Base-by-base conservation (phyloP, 2,329 filamentous ascomycete species). In the Aspergillus flavus region DNA sequence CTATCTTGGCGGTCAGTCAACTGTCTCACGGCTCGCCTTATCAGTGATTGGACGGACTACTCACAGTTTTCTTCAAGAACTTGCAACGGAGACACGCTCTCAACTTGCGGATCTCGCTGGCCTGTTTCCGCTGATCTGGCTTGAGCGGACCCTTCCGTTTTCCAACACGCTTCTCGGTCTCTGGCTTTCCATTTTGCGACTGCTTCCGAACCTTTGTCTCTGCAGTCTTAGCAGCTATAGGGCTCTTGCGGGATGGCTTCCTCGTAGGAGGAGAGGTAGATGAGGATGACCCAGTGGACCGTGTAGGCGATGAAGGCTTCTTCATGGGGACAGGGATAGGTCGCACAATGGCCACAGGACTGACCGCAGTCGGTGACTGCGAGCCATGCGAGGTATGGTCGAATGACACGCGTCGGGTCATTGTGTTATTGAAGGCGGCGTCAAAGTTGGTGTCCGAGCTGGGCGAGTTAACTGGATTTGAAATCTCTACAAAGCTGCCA, bases 81-180 rank as follows among this genome's bases (percentile, higher is more conserved):
- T 97, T 97, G 87, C 94, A 98, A 69, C 94, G 90, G 72, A 98
- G 84, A 78, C 94, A 98, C 55, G 94, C 94, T 75, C 94, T 87
- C 71, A 97, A 84, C 81, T 98, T 98, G 78, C 94, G 89, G 76
- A 98, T 98, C 80, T 98, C 94, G 73, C 94, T 95, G 30, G 94
- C 94, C 80, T 97, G 94, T 81, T 97, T 96, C 70, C 94, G 88
- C 83, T 97, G 94, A 78, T 98, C 94, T 12, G 94, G 93, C 73
- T 93, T 86, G 70, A 98, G 87, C 63, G 94, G 94, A 41, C 94
- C 94, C 78, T 92, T 92, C 80, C 94, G 88, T 74, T 93, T 89
- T 56, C 94, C 94, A 64, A 97, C 91, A 79, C 94, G 94, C 86
- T 97, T 98, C 85, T 97, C 94, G 45, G 87, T 86, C 69, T 96